Evolutionary conservation across 192 early-diverging fungal species (phyloP).

Genomic region (Phlyctochytrium arcticum): DNA sequence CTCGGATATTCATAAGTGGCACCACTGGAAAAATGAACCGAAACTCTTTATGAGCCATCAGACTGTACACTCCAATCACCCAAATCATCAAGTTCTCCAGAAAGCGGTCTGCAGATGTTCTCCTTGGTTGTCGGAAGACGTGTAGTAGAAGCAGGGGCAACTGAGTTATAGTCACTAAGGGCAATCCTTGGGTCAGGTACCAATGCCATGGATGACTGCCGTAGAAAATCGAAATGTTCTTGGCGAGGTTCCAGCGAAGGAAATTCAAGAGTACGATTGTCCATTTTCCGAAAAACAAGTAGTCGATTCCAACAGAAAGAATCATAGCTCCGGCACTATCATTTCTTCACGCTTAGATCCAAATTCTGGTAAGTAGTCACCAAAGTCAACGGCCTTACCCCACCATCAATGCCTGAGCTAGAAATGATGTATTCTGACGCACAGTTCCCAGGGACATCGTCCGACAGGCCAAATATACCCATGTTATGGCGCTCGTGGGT

Average conservation of each 20-base stretch:
- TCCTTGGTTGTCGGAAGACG: too few species aligned
- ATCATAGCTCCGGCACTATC: too few species aligned
- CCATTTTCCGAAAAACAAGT: slow-evolving; percentile 63
- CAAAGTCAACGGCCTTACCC: slow-evolving; percentile 5
- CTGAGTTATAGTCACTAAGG: slow-evolving; percentile 70
- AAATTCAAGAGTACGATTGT: slow-evolving; percentile 77
- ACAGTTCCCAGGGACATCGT: too few species aligned
- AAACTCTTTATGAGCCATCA: slow-evolving; percentile 90
- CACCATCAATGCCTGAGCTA: background rate
- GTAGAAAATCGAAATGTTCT: slow-evolving; percentile 83
- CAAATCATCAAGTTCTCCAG: slow-evolving; percentile 11
- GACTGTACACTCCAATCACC: slow-evolving; percentile 60
- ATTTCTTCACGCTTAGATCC: too few species aligned
- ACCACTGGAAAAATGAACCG: slow-evolving; percentile 89
- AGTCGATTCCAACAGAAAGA: slow-evolving; percentile 54
- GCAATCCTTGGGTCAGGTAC: slow-evolving; percentile 81
- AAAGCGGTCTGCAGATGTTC: background rate
- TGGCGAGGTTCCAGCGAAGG: slow-evolving; percentile 73
- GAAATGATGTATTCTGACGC: too few species aligned
- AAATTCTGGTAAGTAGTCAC: too few species aligned
- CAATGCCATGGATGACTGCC: slow-evolving; percentile 89
- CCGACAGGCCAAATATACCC: slow-evolving; percentile 80
- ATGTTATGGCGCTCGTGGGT: slow-evolving; percentile 84
- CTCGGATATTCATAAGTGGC: slow-evolving; percentile 37
- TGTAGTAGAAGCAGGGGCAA: slow-evolving; percentile 57